A percentile compares a stretch with the other conserved stretches of the same genome.
These are phyloP conservation scores for Tubosaeta sp. DNA, from an alignment of 768 basidiomycete species.

Conservation along the genomic window DNA sequence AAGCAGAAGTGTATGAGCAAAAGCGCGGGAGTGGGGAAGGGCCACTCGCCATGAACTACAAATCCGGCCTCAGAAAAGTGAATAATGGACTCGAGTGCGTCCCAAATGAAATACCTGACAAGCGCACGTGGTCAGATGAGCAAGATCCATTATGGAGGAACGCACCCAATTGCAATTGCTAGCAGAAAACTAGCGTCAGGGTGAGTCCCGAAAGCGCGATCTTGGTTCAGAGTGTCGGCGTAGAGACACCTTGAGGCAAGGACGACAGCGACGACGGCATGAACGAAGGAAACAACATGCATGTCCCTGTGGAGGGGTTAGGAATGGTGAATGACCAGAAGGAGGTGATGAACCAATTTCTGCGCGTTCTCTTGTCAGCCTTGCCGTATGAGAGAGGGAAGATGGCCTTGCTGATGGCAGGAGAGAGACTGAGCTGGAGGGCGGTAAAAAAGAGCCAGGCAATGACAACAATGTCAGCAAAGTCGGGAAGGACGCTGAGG, in stretches of 20 bases:
- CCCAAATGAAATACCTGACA: constrained; percentile 79
- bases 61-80: constrained; percentile 73
- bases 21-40: background rate
- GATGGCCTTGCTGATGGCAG: constrained; percentile 42
- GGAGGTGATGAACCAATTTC: constrained; percentile 50
- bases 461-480: constrained; percentile 50
- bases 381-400: constrained; percentile 49
- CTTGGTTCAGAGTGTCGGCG: constrained; percentile 42
- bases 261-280: constrained; percentile 64
- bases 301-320: constrained; percentile 48
- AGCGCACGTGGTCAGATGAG: background rate
- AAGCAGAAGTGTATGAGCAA: constrained; percentile 1
- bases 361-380: constrained; percentile 43
- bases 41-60: constrained; percentile 61
- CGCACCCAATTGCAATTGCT: constrained; percentile 68
- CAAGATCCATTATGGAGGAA: constrained; percentile 10
- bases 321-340: background rate
- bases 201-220: constrained; percentile 78
- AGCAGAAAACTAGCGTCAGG: constrained; percentile 50
- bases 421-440: constrained; percentile 57
- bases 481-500: constrained; percentile 50
- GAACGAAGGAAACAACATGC: constrained; percentile 68
- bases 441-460: constrained; percentile 55
- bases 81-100: constrained; percentile 62
- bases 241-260: constrained; percentile 54